Conservation (phyloP, 495 filamentous ascomycete species). For the Hyaloscypha variabilis region DNA sequence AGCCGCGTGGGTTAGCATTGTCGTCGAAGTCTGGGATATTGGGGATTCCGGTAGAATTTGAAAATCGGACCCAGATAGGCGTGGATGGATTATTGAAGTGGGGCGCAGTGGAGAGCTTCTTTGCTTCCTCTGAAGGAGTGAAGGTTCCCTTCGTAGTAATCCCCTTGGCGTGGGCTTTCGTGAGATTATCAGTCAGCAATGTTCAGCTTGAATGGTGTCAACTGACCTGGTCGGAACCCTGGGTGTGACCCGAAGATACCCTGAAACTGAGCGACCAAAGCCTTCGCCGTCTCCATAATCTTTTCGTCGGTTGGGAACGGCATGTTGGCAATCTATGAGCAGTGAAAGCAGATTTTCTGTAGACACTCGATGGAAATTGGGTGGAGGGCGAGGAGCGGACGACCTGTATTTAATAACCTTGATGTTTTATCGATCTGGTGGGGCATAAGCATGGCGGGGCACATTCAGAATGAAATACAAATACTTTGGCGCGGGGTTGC, state of each 20-base stretch:
- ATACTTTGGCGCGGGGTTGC: not conserved
- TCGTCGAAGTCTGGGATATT: constrained; percentile 52
- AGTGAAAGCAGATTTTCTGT: not conserved
- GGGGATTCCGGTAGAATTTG: constrained; percentile 54
- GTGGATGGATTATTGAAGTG: constrained; percentile 52
- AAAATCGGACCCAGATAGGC: constrained; percentile 51
- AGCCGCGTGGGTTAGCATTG: constrained; percentile 49
- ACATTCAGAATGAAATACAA: not conserved
- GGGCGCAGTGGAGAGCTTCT: constrained; percentile 45
- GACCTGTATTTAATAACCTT: not conserved
- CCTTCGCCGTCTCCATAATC: constrained; percentile 42
- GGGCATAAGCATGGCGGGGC: not conserved
- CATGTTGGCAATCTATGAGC: constrained; percentile 30
- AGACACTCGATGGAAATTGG: not conserved
- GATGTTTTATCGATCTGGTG: not conserved
- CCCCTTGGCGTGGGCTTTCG: constrained; percentile 54
- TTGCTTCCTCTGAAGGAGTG: constrained; percentile 45
- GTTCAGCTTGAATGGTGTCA: not conserved
- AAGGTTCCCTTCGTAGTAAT: constrained; percentile 51
- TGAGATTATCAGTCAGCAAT: not conserved
- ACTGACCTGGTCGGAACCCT: constrained; percentile 46
- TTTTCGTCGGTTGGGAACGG: constrained; percentile 42
- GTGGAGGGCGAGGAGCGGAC: not conserved
- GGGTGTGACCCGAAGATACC: constrained; percentile 44
- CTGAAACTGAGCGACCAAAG: constrained; percentile 41